A percentile compares a stretch with the other conserved stretches of the same genome.
These are phyloP conservation scores for Brasenia schreberi DNA, from an alignment of 164 flowering plant genomes.

Conservation along the genomic window DNA sequence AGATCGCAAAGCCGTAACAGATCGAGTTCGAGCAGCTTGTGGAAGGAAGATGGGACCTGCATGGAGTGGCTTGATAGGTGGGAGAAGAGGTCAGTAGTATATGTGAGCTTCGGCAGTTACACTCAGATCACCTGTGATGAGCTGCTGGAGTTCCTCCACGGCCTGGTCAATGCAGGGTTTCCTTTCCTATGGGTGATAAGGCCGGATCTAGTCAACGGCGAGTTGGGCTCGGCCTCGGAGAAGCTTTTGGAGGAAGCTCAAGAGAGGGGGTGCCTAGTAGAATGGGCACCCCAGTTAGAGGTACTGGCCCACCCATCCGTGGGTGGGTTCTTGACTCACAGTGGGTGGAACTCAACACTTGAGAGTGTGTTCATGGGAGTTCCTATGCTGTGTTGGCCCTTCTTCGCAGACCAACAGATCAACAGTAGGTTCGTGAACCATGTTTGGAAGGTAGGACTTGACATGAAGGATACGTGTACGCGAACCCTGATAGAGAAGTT, in stretches of 20 bases:
- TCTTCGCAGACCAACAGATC: conserved; percentile 26
- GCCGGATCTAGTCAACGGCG: conserved; percentile 12
- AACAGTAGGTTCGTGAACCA: conserved; percentile 25
- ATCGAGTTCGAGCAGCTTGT: neutral
- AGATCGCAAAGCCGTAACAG: neutral
- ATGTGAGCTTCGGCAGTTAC: conserved; percentile 12
- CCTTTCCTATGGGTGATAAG: conserved; percentile 43
- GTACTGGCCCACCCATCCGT: conserved; percentile 17
- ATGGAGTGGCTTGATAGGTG: conserved; percentile 10
- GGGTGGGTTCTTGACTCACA: conserved; percentile 24
- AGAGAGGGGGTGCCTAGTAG: conserved; percentile 18
- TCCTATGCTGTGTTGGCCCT: conserved; percentile 38
- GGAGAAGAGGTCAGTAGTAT: conserved; percentile 4
- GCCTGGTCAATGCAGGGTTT: conserved; percentile 2
- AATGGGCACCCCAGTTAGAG: conserved; percentile 21
- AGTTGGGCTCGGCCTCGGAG: conserved; percentile 5
- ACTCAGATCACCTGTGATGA: neutral
- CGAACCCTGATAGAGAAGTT: conserved; percentile 13
- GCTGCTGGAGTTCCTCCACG: conserved; percentile 9
- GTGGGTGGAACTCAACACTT: conserved; percentile 24
- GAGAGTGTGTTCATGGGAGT: conserved; percentile 27
- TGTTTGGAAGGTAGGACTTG: conserved; percentile 28
- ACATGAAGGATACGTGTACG: conserved; percentile 24
- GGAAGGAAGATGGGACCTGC: conserved; percentile 8
- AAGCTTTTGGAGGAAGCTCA: conserved; percentile 8